These are phyloP conservation scores for Purpureocillium takamizusanense DNA, from an alignment of 2,329 filamentous ascomycete genomes.

Conservation along the genomic window DNA sequence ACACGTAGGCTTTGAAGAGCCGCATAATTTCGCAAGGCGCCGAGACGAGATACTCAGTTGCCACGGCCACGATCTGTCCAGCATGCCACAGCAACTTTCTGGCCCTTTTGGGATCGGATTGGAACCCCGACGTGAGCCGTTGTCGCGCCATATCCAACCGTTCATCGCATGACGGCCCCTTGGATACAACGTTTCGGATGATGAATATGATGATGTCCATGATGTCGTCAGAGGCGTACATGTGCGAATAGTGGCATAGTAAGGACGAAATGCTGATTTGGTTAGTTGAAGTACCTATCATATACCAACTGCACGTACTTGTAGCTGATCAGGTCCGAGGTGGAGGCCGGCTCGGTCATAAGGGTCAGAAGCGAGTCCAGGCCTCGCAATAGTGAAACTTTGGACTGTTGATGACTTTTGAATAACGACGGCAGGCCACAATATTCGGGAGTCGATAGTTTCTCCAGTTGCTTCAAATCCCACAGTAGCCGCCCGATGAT, in stretches of 20 bases:
- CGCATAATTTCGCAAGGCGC: constrained; percentile 21
- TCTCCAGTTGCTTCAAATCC: constrained; percentile 19
- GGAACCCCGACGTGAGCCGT: constrained; percentile 12
- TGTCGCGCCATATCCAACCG: constrained; percentile 13
- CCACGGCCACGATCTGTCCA: constrained; percentile 18
- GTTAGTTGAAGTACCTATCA: constrained; percentile 3
- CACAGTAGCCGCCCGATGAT: constrained; percentile 20
- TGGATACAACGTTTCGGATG: constrained; percentile 14
- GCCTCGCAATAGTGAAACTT: constrained; percentile 10
- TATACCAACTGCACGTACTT: constrained; percentile 9
- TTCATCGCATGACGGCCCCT: constrained; percentile 6
- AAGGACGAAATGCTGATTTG: constrained; percentile 14
- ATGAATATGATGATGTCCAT: constrained; percentile 20
- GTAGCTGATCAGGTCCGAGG: constrained; percentile 18
- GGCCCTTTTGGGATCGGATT: constrained; percentile 9
- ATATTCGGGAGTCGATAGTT: constrained; percentile 13
- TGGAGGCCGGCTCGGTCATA: constrained; percentile 13
- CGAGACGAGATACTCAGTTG: constrained; percentile 18
- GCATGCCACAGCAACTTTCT: constrained; percentile 18
- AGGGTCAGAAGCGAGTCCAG: constrained; percentile 11
- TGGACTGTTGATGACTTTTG: constrained; percentile 14
- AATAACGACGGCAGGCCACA: constrained; percentile 16
- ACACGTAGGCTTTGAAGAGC: constrained; percentile 21
- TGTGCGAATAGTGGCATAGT: constrained; percentile 18
- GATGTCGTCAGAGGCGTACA: constrained; percentile 15